Percentiles rank a stretch among this genome's conserved stretches.
phyloP scores from a whole-genome alignment of 805 yeast species.

The Blastobotrys mokoenaii region DNA sequence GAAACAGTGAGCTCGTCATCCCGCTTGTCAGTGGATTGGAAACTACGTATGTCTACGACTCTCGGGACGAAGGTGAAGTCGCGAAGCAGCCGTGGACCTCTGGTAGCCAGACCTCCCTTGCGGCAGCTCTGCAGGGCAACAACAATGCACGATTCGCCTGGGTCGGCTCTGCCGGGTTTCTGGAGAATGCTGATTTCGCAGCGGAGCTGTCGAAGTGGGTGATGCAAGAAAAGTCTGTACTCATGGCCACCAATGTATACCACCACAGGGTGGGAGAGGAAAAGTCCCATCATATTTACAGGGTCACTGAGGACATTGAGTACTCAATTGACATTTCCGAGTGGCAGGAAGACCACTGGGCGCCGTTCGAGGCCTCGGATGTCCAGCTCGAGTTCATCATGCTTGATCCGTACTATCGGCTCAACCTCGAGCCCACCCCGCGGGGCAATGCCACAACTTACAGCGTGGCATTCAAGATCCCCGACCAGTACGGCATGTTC shows the following conservation, averaged over 20 bases:
- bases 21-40: constrained; percentile 63
- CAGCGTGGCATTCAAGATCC: constrained; percentile 53
- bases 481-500: constrained; percentile 97
- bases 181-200: constrained; percentile 35
- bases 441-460: constrained; percentile 35
- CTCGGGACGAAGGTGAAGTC: constrained; percentile 37
- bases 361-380: constrained; percentile 44
- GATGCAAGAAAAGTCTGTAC: constrained; percentile 57
- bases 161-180: constrained; percentile 62
- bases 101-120: constrained; percentile 70
- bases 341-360: constrained; percentile 52
- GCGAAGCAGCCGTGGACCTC: constrained; percentile 53
- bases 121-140: constrained; percentile 71
- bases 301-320: constrained; percentile 62
- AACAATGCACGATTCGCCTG: constrained; percentile 72
- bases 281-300: constrained; percentile 40
- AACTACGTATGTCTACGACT: constrained; percentile 50
- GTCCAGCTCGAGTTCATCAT: constrained; percentile 80
- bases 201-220: constrained; percentile 57
- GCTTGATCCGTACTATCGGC: constrained; percentile 92
- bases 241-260: constrained; percentile 44
- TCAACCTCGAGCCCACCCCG: constrained; percentile 45
- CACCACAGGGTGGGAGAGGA: constrained; percentile 42
- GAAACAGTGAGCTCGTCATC: constrained; percentile 57
- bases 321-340: constrained; percentile 39